These are phyloP conservation scores for Delphinella strobiligena DNA, from an alignment of 2,329 filamentous ascomycete genomes.

Conservation along the genomic window DNA sequence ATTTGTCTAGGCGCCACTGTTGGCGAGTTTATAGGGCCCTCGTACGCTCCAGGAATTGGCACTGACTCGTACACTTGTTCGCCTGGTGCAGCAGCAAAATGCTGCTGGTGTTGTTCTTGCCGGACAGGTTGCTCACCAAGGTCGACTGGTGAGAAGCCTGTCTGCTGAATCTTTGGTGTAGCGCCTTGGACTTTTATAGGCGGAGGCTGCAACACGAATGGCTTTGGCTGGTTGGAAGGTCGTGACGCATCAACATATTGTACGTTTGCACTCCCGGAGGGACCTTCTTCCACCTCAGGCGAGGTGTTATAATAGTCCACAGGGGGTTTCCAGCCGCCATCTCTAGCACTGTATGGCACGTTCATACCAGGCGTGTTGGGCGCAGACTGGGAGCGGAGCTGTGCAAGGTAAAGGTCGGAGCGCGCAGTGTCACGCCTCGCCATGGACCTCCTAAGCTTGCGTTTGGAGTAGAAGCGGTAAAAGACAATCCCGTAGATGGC, in stretches of 20 bases:
- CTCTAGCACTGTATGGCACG: conserved; percentile 50
- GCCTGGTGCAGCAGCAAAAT: conserved; percentile 59
- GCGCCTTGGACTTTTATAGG: conserved; percentile 66
- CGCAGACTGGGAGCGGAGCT: conserved; percentile 60
- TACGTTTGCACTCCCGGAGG: conserved; percentile 45
- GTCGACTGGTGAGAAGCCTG: conserved; percentile 45
- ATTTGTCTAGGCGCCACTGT: conserved; percentile 7
- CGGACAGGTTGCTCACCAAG: conserved; percentile 14
- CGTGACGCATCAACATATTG: conserved; percentile 47
- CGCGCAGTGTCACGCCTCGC: conserved; percentile 86
- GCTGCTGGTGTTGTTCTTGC: conserved; percentile 44
- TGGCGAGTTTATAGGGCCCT: conserved; percentile 3
- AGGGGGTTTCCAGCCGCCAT: conserved; percentile 37
- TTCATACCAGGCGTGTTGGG: conserved; percentile 84
- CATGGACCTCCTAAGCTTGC: conserved; percentile 93
- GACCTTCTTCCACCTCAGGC: conserved; percentile 21
- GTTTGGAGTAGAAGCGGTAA: conserved; percentile 96
- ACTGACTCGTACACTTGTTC: conserved; percentile 78
- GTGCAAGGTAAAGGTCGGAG: conserved; percentile 81
- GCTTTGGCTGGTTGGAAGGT: conserved; percentile 32
- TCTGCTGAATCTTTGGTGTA: conserved; percentile 56
- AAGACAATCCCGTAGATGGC: conserved; percentile 88
- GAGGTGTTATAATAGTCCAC: conserved; percentile 29
- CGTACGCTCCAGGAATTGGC: conserved; percentile 77
- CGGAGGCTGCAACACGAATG: conserved; percentile 81